Base-by-base conservation (phyloP, 306 rosid genomes). In the Lathyrus tuberosus region DNA sequence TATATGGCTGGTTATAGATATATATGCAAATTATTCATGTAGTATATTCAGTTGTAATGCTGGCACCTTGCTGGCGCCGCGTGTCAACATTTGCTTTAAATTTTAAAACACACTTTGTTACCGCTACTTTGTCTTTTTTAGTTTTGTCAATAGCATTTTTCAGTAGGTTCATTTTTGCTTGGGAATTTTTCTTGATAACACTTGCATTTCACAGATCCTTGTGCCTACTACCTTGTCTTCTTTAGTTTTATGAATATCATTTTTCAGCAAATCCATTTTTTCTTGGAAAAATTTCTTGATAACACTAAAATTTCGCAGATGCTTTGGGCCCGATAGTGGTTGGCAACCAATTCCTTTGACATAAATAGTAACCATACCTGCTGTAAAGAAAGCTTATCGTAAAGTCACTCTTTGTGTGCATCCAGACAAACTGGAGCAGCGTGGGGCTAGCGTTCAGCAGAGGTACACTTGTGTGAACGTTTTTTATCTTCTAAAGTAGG, bases 371-470 rank as follows among this genome's bases (percentile, higher is more conserved):
- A 69, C 82, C 13, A 10, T 83, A 3, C 63, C 69, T 28, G 91
- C 94, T 42, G 98, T n/a, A n/a, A n/a, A n/a, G n/a, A n/a, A n/a
- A n/a, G n/a, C n/a, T n/a, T n/a, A n/a, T n/a, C n/a, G n/a, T 13
- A 88, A 84, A 83, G 96, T 96, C 35, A 91, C 98, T 61, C 97
- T 90, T 63, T 88, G 58, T 37, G 97, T 93, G 74, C 98, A 93
- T 78, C 98, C 97, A n/a, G 98, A 93, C 88, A 93, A 88, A 76
- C 69, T 93, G 80, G 97, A 93, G 80, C 98, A 93, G 82, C 87
- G 98, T 18, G 96, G 98, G 14, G 98, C 97, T 40, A 90, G 83
- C 86, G 87, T 88, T 71, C 96, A 88, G 77, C 98, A 93, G 48
- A 93, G 88, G 81, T 86, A 88, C 86, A 78, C 64, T 26, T 93